Evolutionary conservation across 192 early-diverging fungal species (phyloP).

Genomic region (Backusella macrospora): DNA sequence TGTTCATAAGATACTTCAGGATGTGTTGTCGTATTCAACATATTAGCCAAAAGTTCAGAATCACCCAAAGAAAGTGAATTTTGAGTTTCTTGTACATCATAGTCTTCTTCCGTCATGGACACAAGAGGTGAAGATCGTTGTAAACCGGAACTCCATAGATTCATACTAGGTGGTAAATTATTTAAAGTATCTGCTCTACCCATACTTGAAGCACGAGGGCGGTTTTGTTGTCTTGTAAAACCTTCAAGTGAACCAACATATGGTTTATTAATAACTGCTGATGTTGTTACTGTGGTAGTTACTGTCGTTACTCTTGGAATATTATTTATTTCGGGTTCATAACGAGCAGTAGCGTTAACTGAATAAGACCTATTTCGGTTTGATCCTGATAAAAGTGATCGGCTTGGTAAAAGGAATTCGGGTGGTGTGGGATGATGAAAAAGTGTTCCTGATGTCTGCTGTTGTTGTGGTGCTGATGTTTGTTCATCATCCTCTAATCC

Average conservation of each 20-base stretch:
- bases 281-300: background rate
- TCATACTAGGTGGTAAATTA: background rate
- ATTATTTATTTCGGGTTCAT: background rate
- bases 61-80: slow-evolving; percentile 22
- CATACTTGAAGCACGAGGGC: slow-evolving; percentile 14
- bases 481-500: slow-evolving; percentile 35
- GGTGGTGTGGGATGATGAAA: slow-evolving; percentile 5
- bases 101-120: slow-evolving; percentile 3
- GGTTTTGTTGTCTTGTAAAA: background rate
- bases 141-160: background rate
- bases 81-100: background rate
- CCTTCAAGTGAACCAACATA: background rate
- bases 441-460: background rate
- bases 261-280: background rate
- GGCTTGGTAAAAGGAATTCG: slow-evolving; percentile 3
- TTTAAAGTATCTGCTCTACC: background rate
- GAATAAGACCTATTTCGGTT: slow-evolving; percentile 34
- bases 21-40: background rate
- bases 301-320: background rate
- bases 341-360: slow-evolving; percentile 20
- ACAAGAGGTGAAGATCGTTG: slow-evolving; percentile 12
- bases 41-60: slow-evolving; percentile 30
- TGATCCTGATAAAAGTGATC: background rate
- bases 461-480: background rate
- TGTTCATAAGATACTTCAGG: background rate